Evolutionary conservation across 1,284 basidiomycete genomes (phyloP).

Genomic region (Inonotus obliquus): DNA sequence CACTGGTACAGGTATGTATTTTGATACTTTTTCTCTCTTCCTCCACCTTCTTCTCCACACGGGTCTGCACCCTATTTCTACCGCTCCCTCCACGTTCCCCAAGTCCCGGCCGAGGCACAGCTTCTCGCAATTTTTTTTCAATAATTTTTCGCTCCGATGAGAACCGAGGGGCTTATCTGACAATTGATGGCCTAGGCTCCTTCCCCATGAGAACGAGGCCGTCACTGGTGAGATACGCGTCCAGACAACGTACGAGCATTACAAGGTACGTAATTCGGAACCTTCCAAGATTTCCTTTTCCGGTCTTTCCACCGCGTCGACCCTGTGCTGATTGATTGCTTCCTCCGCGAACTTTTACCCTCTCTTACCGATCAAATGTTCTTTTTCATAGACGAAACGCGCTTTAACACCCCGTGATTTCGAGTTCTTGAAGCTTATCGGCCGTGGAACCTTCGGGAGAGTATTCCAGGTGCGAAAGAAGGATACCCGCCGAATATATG

Average conservation of each 20-base stretch:
- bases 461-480: conserved; percentile 98
- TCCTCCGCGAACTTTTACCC: background rate
- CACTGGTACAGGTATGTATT: conserved; percentile 88
- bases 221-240: conserved; percentile 93
- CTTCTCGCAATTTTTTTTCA: conserved; percentile 8
- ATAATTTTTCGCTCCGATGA: conserved; percentile 3
- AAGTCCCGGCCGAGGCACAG: background rate
- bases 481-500: conserved; percentile 98
- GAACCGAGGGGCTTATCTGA: conserved; percentile 19
- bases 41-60: background rate
- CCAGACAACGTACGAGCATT: conserved; percentile 90
- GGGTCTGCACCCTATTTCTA: background rate
- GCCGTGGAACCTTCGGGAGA: conserved; percentile 97
- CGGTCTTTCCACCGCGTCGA: background rate
- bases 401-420: conserved; percentile 90
- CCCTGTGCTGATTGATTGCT: conserved; percentile 4
- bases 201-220: conserved; percentile 72
- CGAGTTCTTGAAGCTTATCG: conserved; percentile 98
- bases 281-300: background rate
- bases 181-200: conserved; percentile 47
- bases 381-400: conserved; percentile 59
- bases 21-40: conserved; percentile 4
- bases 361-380: background rate
- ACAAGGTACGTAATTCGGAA: conserved; percentile 56
- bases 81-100: conserved; percentile 14